Evolutionary conservation across 805 yeast species (phyloP), one percentile per base, ranked within the genome.

Genomic region (Cephaloascus albidus): DNA sequence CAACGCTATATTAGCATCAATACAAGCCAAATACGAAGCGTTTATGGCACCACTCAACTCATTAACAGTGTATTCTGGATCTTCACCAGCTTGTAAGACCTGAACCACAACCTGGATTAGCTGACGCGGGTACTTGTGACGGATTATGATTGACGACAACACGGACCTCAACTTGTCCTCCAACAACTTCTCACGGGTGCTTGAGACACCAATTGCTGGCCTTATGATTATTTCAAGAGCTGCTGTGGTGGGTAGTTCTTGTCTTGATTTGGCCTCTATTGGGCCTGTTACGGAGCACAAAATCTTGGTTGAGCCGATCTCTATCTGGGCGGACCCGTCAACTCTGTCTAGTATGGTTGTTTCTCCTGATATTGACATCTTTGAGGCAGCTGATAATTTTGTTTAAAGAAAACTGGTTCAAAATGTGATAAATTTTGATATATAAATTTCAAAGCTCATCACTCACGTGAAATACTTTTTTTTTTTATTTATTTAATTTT

Each of bases 221-320:
- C 88, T 67, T 2, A 89, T 78, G 17, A 77, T 73, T 5, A 93
- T 72, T 56, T 88, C 96, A 15, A 93, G 56, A 15, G 85, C 78
- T 14, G 90, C 81, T 35, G 70, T 65, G 14, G 84, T 80, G 10
- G 97, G 96, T 27, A 80, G 58, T 55, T 90, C 97, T 53, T 88
- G 95, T 48, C 90, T 74, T 12, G 76, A 60, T 54, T 81, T 82
- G 10, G 86, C 80, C 51, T 90, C 97, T 23, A 90, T 72, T 0
- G 98, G 98, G 0, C 98, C 98, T 1, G 89, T 74, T 1, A 90
- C 89, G 0, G 96, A 78, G 34, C 81, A 76, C 2, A 89, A 60
- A 3, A 84, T 78, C 41, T 73, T 73, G 1, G 83, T 75, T 15
- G 57, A 56, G 2, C 72, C 76, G n/a, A 61, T 54, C 14, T 60